A percentile compares a stretch with the other conserved stretches of the same genome.
Conservation (phyloP, 257 asterid species). For the Ligustrum vulgare region DNA sequence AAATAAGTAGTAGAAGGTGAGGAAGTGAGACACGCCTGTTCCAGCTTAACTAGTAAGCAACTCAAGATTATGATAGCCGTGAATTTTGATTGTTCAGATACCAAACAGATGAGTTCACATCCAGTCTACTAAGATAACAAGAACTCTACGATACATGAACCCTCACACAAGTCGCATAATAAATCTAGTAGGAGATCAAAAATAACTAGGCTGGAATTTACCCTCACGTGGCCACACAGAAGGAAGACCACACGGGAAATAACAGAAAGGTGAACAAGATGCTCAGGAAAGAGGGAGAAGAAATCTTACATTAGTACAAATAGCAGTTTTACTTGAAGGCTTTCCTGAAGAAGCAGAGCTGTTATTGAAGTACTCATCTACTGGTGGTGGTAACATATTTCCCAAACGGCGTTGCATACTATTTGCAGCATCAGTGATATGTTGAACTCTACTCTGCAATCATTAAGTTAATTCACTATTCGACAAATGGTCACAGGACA, state of each 20-base stretch:
- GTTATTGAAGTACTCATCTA: slow-evolving; percentile 71
- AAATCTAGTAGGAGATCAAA: not conserved
- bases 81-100: not conserved
- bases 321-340: slow-evolving; percentile 51
- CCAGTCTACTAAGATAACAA: not conserved
- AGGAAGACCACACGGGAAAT: slow-evolving; percentile 20
- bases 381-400: slow-evolving; percentile 79
- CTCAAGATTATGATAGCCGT: not conserved
- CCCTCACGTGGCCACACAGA: no score
- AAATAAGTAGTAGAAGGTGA: not conserved
- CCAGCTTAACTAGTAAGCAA: not conserved
- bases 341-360: slow-evolving; percentile 50
- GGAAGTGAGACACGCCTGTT: not conserved
- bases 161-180: not conserved
- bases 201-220: no score
- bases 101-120: not conserved
- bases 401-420: slow-evolving; percentile 72
- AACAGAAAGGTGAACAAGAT: not conserved
- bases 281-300: slow-evolving; percentile 12
- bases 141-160: not conserved
- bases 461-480: slow-evolving; percentile 39
- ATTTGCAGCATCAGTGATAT: slow-evolving; percentile 62
- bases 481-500: slow-evolving; percentile 15
- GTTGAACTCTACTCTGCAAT: slow-evolving; percentile 73
- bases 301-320: slow-evolving; percentile 70